Conservation (phyloP, 352 stramenopile species). For the Phytophthora tubulina region DNA sequence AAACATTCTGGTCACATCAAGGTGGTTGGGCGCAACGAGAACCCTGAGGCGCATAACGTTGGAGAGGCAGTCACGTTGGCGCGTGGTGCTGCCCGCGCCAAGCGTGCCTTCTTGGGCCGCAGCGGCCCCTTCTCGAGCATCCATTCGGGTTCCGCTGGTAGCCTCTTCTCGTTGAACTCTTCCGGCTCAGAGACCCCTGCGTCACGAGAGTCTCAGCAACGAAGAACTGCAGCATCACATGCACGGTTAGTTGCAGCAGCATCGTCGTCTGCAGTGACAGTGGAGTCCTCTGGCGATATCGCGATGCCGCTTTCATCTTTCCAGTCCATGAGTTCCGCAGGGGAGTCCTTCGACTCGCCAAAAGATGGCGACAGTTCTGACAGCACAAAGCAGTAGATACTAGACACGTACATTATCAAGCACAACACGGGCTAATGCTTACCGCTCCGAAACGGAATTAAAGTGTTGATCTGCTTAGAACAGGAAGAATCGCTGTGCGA, state of each 20-base stretch:
- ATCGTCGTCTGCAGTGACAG: slow-evolving; percentile 37
- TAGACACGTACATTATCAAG: slow-evolving; percentile 37
- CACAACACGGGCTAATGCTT: not conserved
- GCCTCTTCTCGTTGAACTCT: slow-evolving; percentile 45
- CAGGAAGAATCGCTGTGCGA: slow-evolving; percentile 95
- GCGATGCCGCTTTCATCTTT: slow-evolving; percentile 38
- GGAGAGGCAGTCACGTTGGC: slow-evolving; percentile 63
- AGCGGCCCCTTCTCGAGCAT: slow-evolving; percentile 42
- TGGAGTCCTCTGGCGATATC: slow-evolving; percentile 37
- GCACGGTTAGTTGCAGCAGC: slow-evolving; percentile 32
- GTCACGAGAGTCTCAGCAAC: slow-evolving; percentile 25
- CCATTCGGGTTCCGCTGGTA: slow-evolving; percentile 38
- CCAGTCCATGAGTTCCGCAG: slow-evolving; percentile 37
- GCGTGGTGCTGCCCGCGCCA: slow-evolving; percentile 56
- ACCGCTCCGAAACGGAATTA: too few species aligned
- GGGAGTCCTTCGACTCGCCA: slow-evolving; percentile 38
- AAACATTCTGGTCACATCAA: slow-evolving; percentile 59
- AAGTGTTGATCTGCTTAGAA: slow-evolving; percentile 70
- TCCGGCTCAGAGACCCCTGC: slow-evolving; percentile 33
- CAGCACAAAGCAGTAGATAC: slow-evolving; percentile 31
- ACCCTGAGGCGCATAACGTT: slow-evolving; percentile 61
- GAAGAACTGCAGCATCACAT: slow-evolving; percentile 32
- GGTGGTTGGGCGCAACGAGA: slow-evolving; percentile 74
- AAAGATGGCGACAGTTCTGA: slow-evolving; percentile 30
- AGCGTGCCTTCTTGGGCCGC: slow-evolving; percentile 65